These are phyloP conservation scores for Talaromyces sp. DNA, from an alignment of 2,329 filamentous ascomycete genomes.

Conservation along the genomic window DNA sequence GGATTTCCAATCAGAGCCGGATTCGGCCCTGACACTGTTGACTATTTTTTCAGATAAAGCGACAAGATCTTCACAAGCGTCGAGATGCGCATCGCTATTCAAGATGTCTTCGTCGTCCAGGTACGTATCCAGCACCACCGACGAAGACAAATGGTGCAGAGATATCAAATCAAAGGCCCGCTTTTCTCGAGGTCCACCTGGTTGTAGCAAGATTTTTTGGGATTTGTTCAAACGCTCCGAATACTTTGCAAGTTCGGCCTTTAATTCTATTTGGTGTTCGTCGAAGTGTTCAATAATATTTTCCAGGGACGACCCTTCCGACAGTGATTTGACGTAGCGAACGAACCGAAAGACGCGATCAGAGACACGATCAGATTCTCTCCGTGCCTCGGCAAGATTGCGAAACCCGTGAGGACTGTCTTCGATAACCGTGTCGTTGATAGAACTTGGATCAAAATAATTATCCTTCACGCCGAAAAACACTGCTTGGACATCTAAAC, in stretches of 20 bases:
- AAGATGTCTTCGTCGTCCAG: slow-evolving; percentile 9
- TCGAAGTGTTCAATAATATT: neutral
- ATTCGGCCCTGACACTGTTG: slow-evolving; percentile 2
- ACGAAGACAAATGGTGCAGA: slow-evolving; percentile 11
- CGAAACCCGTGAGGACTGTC: neutral
- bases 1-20: neutral
- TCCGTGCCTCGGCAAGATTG: slow-evolving; percentile 3
- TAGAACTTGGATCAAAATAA: neutral
- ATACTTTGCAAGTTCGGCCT: neutral
- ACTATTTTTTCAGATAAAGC: neutral
- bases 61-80: slow-evolving; percentile 9
- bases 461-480: slow-evolving; percentile 10
- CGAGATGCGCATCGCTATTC: slow-evolving; percentile 5
- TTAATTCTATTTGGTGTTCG: neutral
- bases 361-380: neutral
- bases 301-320: neutral
- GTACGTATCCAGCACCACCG: slow-evolving; percentile 11
- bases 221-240: neutral
- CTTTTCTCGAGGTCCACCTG: slow-evolving; percentile 2
- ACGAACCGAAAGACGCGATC: neutral
- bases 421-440: neutral
- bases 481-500: slow-evolving; percentile 10
- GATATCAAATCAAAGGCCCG: slow-evolving; percentile 16
- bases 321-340: neutral
- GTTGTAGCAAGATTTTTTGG: neutral